Base-by-base conservation (phyloP, 192 early-diverging fungal species). In the Rhizoclosmatium globosum region DNA sequence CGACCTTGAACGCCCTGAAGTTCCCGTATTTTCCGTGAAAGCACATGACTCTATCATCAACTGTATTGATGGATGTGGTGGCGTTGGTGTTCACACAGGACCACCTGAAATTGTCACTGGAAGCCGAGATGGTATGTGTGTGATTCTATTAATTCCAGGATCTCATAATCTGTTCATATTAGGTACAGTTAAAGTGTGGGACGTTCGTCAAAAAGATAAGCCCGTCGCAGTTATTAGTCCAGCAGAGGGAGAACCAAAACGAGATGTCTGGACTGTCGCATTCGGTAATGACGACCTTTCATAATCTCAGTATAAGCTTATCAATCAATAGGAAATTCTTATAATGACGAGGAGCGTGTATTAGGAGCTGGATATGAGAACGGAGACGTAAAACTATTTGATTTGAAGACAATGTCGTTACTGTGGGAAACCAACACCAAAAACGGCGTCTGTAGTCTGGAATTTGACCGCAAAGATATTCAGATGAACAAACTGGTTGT, bases 171-270 rank as follows among this genome's bases (percentile, higher is more conserved):
- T 67, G 46, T 13, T 77, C 73, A 47, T 15, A 31, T 47, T 64
- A 92, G 91, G 92, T 15, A 71, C 74, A 3, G 91, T 94, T 45
- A 94, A 94, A 78, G 84, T 94, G 58, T 94, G 93, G 93, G 93
- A 94, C 75, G 78, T 83, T 17, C 61, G 93, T 74, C 90, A 93
- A 77, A 81, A 82, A 23, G 88, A 92, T 41, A 86, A 85, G 50
- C 86, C 88, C 13, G 91, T 93, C 0, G 89, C 91, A 2, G 85
- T 77, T 21, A 86, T 94, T 64, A 84, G 83, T 17, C 87, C 92
- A 2, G 86, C 78, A 13, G 73, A 85, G 68, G 83, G 81, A 4
- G 82, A 85, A 42, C 71, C 75, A 11, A 80, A 71, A 47, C 81
- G 83, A 44, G 93, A 94, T 75, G 81, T 88, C 4, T 94, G 93